These are phyloP conservation scores for Puccinia horiana DNA, from an alignment of 1,284 basidiomycete species.

Conservation along the genomic window DNA sequence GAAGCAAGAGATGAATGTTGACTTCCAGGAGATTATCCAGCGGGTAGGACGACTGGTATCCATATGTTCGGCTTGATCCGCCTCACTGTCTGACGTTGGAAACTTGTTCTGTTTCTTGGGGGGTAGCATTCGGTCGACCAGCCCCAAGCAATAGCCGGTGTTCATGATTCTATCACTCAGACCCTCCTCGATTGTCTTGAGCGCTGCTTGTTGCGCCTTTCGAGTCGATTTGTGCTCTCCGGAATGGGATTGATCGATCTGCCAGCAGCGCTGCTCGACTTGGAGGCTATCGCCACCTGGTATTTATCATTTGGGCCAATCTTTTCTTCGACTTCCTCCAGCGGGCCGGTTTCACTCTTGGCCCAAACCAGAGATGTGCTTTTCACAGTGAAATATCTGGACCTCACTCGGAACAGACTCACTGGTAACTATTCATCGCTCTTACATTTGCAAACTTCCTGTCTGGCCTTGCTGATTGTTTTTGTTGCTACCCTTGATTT, in stretches of 20 bases:
- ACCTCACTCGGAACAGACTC: slow-evolving; percentile 12
- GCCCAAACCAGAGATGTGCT: background rate
- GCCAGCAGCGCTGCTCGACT: slow-evolving; percentile 1
- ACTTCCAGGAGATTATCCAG: background rate
- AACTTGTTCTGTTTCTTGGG: background rate
- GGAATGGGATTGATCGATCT: background rate
- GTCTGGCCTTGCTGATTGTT: background rate
- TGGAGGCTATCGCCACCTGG: background rate
- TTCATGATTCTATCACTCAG: background rate
- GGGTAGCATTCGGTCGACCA: background rate
- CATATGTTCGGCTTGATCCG: background rate
- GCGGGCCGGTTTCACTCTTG: background rate
- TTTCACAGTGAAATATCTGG: background rate
- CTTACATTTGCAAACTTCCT: too few species aligned
- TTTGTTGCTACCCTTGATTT: background rate
- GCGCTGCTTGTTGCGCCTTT: background rate
- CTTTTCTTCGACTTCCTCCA: background rate
- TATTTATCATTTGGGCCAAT: slow-evolving; percentile 5
- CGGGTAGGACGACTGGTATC: background rate
- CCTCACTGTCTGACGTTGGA: background rate
- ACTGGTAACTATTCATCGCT: background rate
- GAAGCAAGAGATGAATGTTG: slow-evolving; percentile 3
- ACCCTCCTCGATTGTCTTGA: slow-evolving; percentile 1
- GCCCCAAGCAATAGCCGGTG: background rate
- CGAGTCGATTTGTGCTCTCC: background rate